A percentile compares a stretch with the other conserved stretches of the same genome.
Conservation (phyloP, 2,329 filamentous ascomycete species). For the Fusarium longipes region DNA sequence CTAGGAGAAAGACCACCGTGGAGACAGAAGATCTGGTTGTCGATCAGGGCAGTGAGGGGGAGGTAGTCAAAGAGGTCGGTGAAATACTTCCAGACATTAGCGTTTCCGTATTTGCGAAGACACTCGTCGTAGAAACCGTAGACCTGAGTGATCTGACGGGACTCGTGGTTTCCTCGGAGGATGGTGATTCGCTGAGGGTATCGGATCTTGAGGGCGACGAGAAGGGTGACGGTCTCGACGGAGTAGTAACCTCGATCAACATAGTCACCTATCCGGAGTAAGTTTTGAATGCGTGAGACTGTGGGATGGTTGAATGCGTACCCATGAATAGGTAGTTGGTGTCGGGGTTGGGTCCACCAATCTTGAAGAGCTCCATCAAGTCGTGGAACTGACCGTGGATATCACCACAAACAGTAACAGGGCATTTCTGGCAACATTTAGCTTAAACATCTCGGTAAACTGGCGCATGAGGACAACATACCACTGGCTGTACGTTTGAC, state of each 20-base stretch:
- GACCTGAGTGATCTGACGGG: conserved; percentile 97
- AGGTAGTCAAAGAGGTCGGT: conserved; percentile 99
- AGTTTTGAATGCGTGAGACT: conserved; percentile 16
- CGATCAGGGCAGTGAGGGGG: conserved; percentile 94
- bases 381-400: conserved; percentile 99
- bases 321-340: conserved; percentile 99
- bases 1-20: conserved; percentile 97
- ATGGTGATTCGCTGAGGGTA: conserved; percentile 98
- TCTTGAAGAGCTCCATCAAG: conserved; percentile 99
- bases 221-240: conserved; percentile 95
- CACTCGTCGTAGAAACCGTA: conserved; percentile 99
- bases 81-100: conserved; percentile 99
- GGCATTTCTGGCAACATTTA: conserved; percentile 81
- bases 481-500: conserved; percentile 98
- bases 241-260: conserved; percentile 99
- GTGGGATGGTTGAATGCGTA: conserved; percentile 56
- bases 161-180: conserved; percentile 98
- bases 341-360: conserved; percentile 96
- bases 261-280: conserved; percentile 78
- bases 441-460: conserved; percentile 37
- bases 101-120: conserved; percentile 97
- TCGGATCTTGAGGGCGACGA: conserved; percentile 97
- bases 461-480: conserved; percentile 61
- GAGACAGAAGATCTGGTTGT: conserved; percentile 99
- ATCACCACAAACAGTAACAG: conserved; percentile 97